A percentile compares a stretch with the other conserved stretches of the same genome.
phyloP scores from a whole-genome alignment of 768 basidiomycete genomes.

The Amanita exitialis region DNA sequence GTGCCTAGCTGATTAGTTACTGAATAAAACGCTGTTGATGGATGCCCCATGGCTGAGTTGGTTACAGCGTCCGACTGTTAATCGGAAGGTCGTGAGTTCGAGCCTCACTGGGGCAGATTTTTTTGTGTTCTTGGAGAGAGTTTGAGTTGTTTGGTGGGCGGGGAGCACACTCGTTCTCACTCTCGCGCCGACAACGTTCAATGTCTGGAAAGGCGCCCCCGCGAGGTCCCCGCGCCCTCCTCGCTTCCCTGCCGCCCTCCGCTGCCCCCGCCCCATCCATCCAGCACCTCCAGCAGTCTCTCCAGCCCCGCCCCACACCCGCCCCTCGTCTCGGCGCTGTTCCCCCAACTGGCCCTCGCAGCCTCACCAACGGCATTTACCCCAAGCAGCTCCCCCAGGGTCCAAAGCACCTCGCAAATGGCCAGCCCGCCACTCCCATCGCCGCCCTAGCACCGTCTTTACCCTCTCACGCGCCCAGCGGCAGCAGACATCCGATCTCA shows the following conservation, averaged over 20 bases:
- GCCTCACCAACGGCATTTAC: conserved; percentile 33
- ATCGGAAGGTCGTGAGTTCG: conserved; percentile 68
- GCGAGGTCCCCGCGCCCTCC: conserved; percentile 60
- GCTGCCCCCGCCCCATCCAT: conserved; percentile 8
- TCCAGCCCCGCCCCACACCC: conserved; percentile 11
- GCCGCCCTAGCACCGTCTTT: conserved; percentile 12
- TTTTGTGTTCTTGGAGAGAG: neutral
- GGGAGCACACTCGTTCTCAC: conserved; percentile 1
- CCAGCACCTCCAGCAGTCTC: conserved; percentile 17
- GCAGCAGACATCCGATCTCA: conserved; percentile 23
- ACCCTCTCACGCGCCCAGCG: conserved; percentile 17
- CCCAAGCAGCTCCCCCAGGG: conserved; percentile 18
- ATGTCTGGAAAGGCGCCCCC: conserved; percentile 81
- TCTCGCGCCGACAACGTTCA: neutral
- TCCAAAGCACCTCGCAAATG: conserved; percentile 36
- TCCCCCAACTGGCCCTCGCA: conserved; percentile 61
- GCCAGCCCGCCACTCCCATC: conserved; percentile 14
- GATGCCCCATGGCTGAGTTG: conserved; percentile 70
- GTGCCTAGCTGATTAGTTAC: neutral
- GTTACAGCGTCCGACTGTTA: conserved; percentile 73
- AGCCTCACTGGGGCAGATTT: conserved; percentile 51
- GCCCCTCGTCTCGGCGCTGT: conserved; percentile 36
- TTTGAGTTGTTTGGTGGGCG: conserved; percentile 3
- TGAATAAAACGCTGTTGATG: neutral
- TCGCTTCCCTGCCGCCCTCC: conserved; percentile 33